Evolutionary conservation across 495 filamentous ascomycete species (phyloP), one percentile per base, ranked within the genome.

Genomic region (Penicillium nucicola): DNA sequence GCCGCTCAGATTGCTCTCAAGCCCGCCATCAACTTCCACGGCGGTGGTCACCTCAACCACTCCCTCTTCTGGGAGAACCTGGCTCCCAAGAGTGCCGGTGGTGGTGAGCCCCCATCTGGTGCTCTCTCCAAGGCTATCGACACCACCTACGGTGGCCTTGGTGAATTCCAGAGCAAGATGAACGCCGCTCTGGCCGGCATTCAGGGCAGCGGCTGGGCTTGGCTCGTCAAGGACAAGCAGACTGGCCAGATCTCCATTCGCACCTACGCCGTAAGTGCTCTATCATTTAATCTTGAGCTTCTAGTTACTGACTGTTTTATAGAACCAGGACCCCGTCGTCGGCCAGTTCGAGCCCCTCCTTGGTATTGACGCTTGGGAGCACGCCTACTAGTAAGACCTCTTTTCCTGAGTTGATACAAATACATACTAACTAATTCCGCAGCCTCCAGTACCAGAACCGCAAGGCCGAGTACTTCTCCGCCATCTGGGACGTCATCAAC

Each of bases 281-380:
- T 14, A 9, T 25, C 2, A 28, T 14, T 4, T 31, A 3, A 14
- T 28, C 2, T 5, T 4, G 28, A 11, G 5, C 18, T 18, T 15
- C 14, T 28, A 49, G 18, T 17, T 46, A 35, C 58, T 67, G 18
- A 67, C 40, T 1, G 15, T 28, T 7, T 9, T 53, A 23, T 50
- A 83, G 80, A 87, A 97, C 76, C 93, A 98, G 69, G 95, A 98
- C 65, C 88, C 93, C 3, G 89, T 97, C 28, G 84, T 96, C 10
- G 88, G 88, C 15, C 88, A 90, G 52, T 95, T 86, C 71, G 76
- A 80, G 46, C 92, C 93, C 45, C 71, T 98, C 41, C 78, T 98
- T 28, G 93, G 95, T 12, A 87, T 98, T 62, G 93, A 98, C 76
- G 95, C 93, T 63, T 98, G 93, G 93, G 93, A 98, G 75, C 90